Conservation (phyloP, 495 filamentous ascomycete genomes). For the Platismatia glauca region DNA sequence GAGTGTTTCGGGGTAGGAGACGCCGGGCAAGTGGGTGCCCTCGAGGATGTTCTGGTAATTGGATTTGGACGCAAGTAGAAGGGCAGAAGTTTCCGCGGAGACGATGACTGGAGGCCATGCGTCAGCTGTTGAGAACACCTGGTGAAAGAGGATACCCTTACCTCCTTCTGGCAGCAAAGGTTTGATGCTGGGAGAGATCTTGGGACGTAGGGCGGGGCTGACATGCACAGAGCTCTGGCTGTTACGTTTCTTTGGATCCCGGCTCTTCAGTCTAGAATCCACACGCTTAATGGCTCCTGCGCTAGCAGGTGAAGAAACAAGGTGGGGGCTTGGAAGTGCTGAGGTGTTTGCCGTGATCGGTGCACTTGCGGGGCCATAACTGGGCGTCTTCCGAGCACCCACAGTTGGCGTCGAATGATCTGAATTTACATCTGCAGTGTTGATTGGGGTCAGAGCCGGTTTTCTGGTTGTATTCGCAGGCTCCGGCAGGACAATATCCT, state of each 20-base stretch:
- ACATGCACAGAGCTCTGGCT: slow-evolving; percentile 70
- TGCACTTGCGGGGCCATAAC: slow-evolving; percentile 27
- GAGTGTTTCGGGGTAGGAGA: slow-evolving; percentile 82
- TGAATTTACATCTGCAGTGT: slow-evolving; percentile 18
- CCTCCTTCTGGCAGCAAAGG: slow-evolving; percentile 72
- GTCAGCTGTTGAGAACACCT: slow-evolving; percentile 9
- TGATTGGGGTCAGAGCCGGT: slow-evolving; percentile 24
- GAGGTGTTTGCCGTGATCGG: slow-evolving; percentile 36
- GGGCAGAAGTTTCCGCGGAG: slow-evolving; percentile 64
- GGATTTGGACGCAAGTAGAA: slow-evolving; percentile 83
- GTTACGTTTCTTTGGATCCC: slow-evolving; percentile 56
- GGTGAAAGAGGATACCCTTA: slow-evolving; percentile 33
- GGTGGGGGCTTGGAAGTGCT: slow-evolving; percentile 45
- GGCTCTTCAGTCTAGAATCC: slow-evolving; percentile 23
- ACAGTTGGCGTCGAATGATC: slow-evolving; percentile 23
- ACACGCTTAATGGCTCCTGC: slow-evolving; percentile 21
- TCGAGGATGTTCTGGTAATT: slow-evolving; percentile 98
- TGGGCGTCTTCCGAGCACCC: slow-evolving; percentile 20
- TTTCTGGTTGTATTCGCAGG: slow-evolving; percentile 37
- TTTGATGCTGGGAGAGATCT: slow-evolving; percentile 90
- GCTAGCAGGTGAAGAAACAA: slow-evolving; percentile 29
- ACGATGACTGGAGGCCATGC: slow-evolving; percentile 31
- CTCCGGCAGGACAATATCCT: slow-evolving; percentile 58
- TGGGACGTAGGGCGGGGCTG: slow-evolving; percentile 78
- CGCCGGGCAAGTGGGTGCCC: slow-evolving; percentile 79